Evolutionary conservation across 129 eudicot species (phyloP).

Genomic region (Deinandra increscens): DNA sequence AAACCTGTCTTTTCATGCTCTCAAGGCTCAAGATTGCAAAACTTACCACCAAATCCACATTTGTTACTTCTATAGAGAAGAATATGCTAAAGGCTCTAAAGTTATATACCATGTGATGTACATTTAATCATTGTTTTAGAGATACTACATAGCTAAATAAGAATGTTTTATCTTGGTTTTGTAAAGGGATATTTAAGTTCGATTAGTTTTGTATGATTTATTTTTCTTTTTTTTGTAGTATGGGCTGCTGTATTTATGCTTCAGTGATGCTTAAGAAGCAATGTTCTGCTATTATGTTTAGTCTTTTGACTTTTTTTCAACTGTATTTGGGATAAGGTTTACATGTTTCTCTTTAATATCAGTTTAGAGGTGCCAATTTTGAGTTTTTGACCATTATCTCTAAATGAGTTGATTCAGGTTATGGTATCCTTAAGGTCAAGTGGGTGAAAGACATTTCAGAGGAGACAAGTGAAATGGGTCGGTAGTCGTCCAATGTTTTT

Average conservation of each 20-base stretch:
- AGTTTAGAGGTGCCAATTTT: conserved; percentile 15
- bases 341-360: not conserved
- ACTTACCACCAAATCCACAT: not conserved
- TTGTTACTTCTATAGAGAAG: no score
- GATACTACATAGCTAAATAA: no score
- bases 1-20: conserved; percentile 8
- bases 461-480: not conserved
- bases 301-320: no score
- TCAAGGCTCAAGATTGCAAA: not conserved
- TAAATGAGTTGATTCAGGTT: not conserved
- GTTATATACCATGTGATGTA: not conserved
- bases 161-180: no score
- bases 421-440: not conserved
- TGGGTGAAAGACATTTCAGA: not conserved
- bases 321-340: conserved; percentile 74
- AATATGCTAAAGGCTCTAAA: not conserved
- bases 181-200: no score
- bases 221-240: no score
- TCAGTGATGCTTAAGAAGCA: no score
- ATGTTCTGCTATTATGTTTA: no score
- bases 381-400: not conserved
- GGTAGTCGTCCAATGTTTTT: not conserved
- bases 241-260: no score
- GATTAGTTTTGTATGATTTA: no score
- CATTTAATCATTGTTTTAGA: not conserved